Evolutionary conservation across 129 eudicot species (phyloP), one percentile per base, ranked within the genome.

Genomic region (Tagetes erecta): DNA sequence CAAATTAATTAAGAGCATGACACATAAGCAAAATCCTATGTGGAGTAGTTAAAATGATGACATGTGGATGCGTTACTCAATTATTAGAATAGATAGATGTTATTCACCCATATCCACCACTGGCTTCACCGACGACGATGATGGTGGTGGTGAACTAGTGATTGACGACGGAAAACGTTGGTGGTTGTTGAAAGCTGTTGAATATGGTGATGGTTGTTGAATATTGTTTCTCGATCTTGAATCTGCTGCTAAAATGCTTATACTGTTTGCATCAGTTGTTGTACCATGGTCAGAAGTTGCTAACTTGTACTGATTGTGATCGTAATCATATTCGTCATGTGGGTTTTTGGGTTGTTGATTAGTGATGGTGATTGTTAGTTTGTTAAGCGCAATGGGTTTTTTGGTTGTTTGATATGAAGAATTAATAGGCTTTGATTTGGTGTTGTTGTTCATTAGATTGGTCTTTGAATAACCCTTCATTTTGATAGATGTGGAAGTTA

Each of bases 381-480:
- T 68, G 39, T 47, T 80, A 75, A 30, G 59, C 38, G 68, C 67
- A 35, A 67, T 57, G 71, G 82, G 71, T 12, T 67, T 80, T 36
- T 31, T 45, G 68, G 51, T 64, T 44, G 78, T 41, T 72, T 79
- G 76, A 83, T 84, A 87, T 70, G 89, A 79, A 36, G 84, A 75
- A 76, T 83, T 81, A 41, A 70, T 83, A 74, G 87, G 81, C 72
- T 82, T 85, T 82, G 92, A 85, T 75, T 83, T 76, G 81, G 14
- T 52, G 80, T n/a, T 71, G 44, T 44, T 55, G 68, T 79, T 79
- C 60, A 56, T 57, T 14, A 85, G 63, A 47, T 81, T 85, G 80
- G 83, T 85, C 83, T 87, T 90, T 78, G 86, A 67, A 60, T 87
- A 90, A 27, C 85, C 83, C 38, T 80, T 74, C 96, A 87, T 90